These are phyloP conservation scores for Tricladium varicosporioides DNA, from an alignment of 2,329 filamentous ascomycete species.

Conservation along the genomic window DNA sequence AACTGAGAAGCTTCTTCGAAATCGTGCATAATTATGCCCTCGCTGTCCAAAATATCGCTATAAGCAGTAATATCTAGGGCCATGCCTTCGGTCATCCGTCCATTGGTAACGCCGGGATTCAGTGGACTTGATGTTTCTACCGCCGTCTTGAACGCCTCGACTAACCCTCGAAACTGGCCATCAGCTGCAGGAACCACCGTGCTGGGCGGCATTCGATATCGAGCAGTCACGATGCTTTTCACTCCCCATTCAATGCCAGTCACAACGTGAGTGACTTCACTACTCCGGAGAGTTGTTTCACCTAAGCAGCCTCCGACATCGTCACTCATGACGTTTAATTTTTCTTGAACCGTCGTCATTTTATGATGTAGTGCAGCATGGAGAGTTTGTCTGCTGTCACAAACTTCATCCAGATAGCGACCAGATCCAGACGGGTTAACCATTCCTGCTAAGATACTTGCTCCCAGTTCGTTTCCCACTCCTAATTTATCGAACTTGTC, in stretches of 20 bases:
- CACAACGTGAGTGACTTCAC: constrained; percentile 21
- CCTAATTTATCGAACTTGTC: constrained; percentile 19
- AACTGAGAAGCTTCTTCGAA: constrained; percentile 25
- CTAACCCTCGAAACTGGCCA: neutral
- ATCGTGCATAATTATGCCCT: constrained; percentile 15
- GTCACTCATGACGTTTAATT: constrained; percentile 10
- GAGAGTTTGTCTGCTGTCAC: constrained; percentile 9
- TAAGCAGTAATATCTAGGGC: constrained; percentile 19
- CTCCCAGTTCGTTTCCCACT: constrained; percentile 16
- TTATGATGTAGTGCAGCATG: constrained; percentile 16
- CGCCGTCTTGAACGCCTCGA: constrained; percentile 1
- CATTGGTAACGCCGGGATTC: neutral
- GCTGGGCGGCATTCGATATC: neutral
- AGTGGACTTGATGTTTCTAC: neutral
- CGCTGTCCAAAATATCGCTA: constrained; percentile 20
- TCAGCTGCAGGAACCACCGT: neutral
- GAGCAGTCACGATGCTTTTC: constrained; percentile 12
- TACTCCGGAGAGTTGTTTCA: constrained; percentile 1
- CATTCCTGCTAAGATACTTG: constrained; percentile 23
- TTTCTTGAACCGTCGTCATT: constrained; percentile 17
- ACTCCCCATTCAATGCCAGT: constrained; percentile 20
- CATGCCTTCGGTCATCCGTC: neutral
- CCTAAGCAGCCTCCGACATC: constrained; percentile 6
- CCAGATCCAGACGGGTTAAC: constrained; percentile 12
- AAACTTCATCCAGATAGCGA: constrained; percentile 13